Evolutionary conservation across 495 filamentous ascomycete species (phyloP), one percentile per base, ranked within the genome.

Genomic region (Lasiosphaeriaceae sp.): DNA sequence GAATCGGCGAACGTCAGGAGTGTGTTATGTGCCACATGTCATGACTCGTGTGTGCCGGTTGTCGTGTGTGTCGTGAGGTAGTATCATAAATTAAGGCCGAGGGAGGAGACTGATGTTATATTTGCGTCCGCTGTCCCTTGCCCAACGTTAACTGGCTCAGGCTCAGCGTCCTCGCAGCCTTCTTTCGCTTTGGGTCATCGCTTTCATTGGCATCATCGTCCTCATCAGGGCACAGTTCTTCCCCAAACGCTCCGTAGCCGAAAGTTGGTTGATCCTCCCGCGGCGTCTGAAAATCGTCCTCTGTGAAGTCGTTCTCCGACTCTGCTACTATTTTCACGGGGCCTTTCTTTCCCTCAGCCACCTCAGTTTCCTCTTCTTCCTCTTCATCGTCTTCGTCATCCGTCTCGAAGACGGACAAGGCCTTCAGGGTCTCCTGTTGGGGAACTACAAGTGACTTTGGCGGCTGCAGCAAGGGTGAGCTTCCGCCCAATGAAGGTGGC

Each of bases 91-190:
- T 6, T n/a, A 4, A 26, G 47, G 12, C n/a, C 17, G 24, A 12
- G 26, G 24, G 7, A 17, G 26, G 47, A 49, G 14, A 49, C 7
- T 17, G 19, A n/a, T 53, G 21, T 66, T 54, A 68, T 20, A 59
- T 49, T 51, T 59, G 55, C 20, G 47, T 46, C 34, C 52, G 60
- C 54, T 58, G 58, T 31, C 65, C 61, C 66, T 70, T 74, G 37
- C 64, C 63, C 53, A 77, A 56, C 19, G 79, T 81, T 47, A 81
- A 57, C 63, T 80, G 78, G 45, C 79, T 77, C 41, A 83, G 52
- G 34, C 74, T 77, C 60, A 81, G 56, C 21, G 79, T 80, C 54
- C 75, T 58, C 21, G 77, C 74, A 4, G 74, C 70, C 56, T 73
- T 75, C 56, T 63, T 75, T 44, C 74, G 66, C 57, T 66, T 65